Percentiles rank a stretch among this genome's conserved stretches.
These are phyloP conservation scores for Capsicum baccatum DNA, from an alignment of 257 asterid genomes.

Conservation along the genomic window DNA sequence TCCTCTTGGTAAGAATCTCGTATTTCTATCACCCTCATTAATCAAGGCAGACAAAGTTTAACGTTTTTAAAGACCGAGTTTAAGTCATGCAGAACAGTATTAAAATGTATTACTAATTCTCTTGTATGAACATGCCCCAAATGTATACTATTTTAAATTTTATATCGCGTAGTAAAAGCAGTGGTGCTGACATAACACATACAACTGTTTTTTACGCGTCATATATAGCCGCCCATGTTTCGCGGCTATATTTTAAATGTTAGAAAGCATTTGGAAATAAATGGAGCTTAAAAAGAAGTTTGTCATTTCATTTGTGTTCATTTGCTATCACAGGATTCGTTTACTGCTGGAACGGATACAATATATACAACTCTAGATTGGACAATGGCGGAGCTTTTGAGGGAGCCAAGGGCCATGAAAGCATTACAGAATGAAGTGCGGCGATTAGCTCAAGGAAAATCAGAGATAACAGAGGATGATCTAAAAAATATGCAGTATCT, in stretches of 20 bases:
- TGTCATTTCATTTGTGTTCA: neutral
- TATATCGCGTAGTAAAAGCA: neutral
- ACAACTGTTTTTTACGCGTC: neutral
- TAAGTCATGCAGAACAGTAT: neutral
- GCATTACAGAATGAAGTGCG: slow-evolving; percentile 44
- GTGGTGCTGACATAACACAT: neutral
- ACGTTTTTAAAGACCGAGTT: too few relatives aligned
- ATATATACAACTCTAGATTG: slow-evolving; percentile 39
- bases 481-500: slow-evolving; percentile 49
- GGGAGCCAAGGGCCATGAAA: neutral
- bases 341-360: slow-evolving; percentile 25
- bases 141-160: neutral
- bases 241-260: neutral
- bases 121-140: neutral
- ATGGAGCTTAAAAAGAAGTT: neutral
- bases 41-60: too few relatives aligned
- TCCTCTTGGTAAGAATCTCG: slow-evolving; percentile 21
- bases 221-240: neutral
- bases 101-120: too few relatives aligned
- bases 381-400: slow-evolving; percentile 49
- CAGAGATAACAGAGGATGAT: slow-evolving; percentile 42
- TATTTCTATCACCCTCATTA: neutral
- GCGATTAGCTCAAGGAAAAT: slow-evolving; percentile 23
- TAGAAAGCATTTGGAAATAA: neutral
- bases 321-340: slow-evolving; percentile 15